Percentiles rank a stretch among this genome's conserved stretches.
Evolutionary conservation across 257 asterid genomes (phyloP).

Genomic region (Fraxinus quadrangulata): DNA sequence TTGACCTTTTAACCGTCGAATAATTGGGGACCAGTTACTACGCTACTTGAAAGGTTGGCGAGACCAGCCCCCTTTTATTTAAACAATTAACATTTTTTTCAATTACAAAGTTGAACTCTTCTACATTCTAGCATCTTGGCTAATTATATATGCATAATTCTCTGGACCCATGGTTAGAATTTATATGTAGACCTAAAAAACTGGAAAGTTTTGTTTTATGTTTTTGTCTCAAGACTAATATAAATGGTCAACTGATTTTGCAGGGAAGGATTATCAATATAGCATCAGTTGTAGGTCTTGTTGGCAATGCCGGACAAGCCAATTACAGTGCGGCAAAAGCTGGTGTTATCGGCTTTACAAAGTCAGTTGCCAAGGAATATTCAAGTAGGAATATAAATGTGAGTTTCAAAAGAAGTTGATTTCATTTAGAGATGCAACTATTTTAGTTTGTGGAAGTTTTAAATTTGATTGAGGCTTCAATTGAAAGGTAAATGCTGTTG

Average conservation of each 20-base stretch:
- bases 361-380: constrained; percentile 94
- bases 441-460: constrained; percentile 12
- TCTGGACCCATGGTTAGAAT: neutral
- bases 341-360: constrained; percentile 92
- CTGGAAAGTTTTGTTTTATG: neutral
- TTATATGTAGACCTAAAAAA: neutral
- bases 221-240: neutral
- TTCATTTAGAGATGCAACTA: neutral
- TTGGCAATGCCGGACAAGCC: constrained; percentile 96
- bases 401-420: constrained; percentile 29
- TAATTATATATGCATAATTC: neutral
- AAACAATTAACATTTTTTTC: neutral
- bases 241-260: constrained; percentile 24
- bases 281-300: constrained; percentile 93
- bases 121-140: neutral
- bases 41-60: too few species aligned
- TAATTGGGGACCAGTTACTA: too few species aligned
- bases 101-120: neutral
- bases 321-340: constrained; percentile 98
- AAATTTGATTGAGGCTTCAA: constrained; percentile 20
- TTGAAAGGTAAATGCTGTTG: constrained; percentile 84
- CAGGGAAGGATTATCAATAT: constrained; percentile 95
- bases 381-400: constrained; percentile 87
- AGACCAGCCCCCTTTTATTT: neutral
- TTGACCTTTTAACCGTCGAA: too few species aligned